Conservation (phyloP, 2,329 filamentous ascomycete genomes). For the Fusarium sp. region DNA sequence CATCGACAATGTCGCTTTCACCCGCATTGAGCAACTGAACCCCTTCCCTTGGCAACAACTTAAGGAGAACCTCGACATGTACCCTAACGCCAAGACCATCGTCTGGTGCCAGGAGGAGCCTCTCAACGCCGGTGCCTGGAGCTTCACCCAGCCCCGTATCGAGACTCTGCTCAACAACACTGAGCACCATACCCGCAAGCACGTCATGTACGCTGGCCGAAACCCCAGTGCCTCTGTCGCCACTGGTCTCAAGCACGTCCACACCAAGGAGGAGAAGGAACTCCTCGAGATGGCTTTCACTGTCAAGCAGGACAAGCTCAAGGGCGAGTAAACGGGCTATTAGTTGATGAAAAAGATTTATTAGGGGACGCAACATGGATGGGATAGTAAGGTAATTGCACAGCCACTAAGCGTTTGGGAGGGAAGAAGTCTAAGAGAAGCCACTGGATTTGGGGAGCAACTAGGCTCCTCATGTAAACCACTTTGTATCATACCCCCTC, state of each 20-base stretch:
- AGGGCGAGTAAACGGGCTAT: slow-evolving; percentile 65
- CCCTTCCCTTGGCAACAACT: slow-evolving; percentile 99
- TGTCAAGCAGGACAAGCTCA: slow-evolving; percentile 75
- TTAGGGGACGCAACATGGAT: slow-evolving; percentile 24
- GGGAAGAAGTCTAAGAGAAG: slow-evolving; percentile 38
- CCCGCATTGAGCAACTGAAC: slow-evolving; percentile 96
- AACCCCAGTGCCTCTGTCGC: slow-evolving; percentile 94
- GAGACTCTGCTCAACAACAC: slow-evolving; percentile 97
- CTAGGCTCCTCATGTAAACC: slow-evolving; percentile 48
- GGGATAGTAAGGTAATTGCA: slow-evolving; percentile 31
- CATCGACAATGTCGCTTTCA: slow-evolving; percentile 91
- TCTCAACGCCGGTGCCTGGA: slow-evolving; percentile 96
- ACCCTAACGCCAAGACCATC: slow-evolving; percentile 97
- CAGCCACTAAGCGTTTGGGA: slow-evolving; percentile 40
- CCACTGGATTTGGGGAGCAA: slow-evolving; percentile 42
- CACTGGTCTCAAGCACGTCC: slow-evolving; percentile 87
- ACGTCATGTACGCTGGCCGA: slow-evolving; percentile 96
- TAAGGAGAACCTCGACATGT: slow-evolving; percentile 94
- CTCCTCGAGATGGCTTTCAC: slow-evolving; percentile 75
- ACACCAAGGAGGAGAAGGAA: slow-evolving; percentile 93
- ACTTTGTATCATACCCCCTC: slow-evolving; percentile 51
- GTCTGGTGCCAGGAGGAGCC: slow-evolving; percentile 99
- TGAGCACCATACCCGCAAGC: slow-evolving; percentile 89
- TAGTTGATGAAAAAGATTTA: slow-evolving; percentile 7
- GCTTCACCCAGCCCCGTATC: slow-evolving; percentile 95